These are phyloP conservation scores for Jackrogersella minutella DNA, from an alignment of 495 filamentous ascomycete species.

Conservation along the genomic window DNA sequence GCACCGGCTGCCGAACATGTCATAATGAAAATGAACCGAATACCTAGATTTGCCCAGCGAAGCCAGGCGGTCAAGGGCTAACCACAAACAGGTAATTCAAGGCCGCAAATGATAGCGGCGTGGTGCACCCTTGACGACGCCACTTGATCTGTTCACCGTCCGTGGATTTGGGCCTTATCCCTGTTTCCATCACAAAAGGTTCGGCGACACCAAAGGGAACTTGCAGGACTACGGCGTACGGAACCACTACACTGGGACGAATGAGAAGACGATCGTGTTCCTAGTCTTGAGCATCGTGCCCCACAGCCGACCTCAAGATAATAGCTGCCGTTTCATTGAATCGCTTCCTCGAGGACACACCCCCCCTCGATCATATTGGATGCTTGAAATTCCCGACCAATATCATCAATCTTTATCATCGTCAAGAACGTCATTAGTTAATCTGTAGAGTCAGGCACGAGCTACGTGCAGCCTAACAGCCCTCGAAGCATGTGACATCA, in stretches of 20 bases:
- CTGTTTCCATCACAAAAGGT: slow-evolving; percentile 40
- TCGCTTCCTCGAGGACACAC: slow-evolving; percentile 15
- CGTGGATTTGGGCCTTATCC: slow-evolving; percentile 38
- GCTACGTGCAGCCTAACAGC: slow-evolving; percentile 25
- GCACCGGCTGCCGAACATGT: slow-evolving; percentile 30
- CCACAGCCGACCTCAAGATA: slow-evolving; percentile 36
- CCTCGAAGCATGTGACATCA: slow-evolving; percentile 27
- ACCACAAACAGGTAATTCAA: slow-evolving; percentile 23
- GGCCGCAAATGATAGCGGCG: slow-evolving; percentile 24
- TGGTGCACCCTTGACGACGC: slow-evolving; percentile 37
- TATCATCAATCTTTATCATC: slow-evolving; percentile 15
- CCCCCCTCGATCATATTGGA: slow-evolving; percentile 12
- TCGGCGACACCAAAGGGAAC: slow-evolving; percentile 41
- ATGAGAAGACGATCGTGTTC: slow-evolving; percentile 30
- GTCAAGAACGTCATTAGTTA: slow-evolving; percentile 15
- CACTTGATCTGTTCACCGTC: slow-evolving; percentile 36
- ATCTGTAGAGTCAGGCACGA: slow-evolving; percentile 26
- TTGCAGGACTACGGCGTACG: slow-evolving; percentile 41
- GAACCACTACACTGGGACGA: slow-evolving; percentile 42
- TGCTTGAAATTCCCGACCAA: slow-evolving; percentile 23
- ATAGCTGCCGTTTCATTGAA: slow-evolving; percentile 18
- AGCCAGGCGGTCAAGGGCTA: slow-evolving; percentile 10
- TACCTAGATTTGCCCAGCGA: background rate
- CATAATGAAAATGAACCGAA: slow-evolving; percentile 19
- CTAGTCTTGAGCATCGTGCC: slow-evolving; percentile 36